phyloP scores from a whole-genome alignment of 1,284 basidiomycete genomes.

The Macrocystidia cucumis region DNA sequence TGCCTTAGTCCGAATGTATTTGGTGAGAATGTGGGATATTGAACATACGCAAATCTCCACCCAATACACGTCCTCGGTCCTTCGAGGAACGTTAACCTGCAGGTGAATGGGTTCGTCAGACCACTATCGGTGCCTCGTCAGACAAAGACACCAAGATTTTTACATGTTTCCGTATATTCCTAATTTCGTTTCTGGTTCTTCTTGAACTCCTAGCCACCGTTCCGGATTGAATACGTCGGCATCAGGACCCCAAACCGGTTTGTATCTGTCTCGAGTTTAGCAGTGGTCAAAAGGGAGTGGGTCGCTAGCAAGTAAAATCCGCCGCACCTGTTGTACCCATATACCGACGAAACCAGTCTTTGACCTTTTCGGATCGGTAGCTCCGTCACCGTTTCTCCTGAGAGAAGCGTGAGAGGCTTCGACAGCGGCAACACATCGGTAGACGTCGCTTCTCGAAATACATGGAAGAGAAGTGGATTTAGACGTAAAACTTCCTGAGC shows the following conservation, averaged over 20 bases:
- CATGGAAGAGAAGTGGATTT: slow-evolving; percentile 24
- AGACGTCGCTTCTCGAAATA: slow-evolving; percentile 23
- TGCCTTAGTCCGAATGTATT: not conserved
- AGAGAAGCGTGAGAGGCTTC: slow-evolving; percentile 26
- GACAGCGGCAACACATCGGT: slow-evolving; percentile 39
- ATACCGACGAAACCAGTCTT: slow-evolving; percentile 26
- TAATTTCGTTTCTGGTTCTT: slow-evolving; percentile 15
- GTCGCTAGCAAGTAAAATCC: not conserved
- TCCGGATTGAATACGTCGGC: slow-evolving; percentile 42
- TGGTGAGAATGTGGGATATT: not conserved
- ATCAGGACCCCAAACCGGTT: slow-evolving; percentile 41
- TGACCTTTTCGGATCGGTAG: slow-evolving; percentile 29
- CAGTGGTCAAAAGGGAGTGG: slow-evolving; percentile 22
- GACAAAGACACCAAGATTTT: not conserved
- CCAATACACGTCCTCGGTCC: not conserved
- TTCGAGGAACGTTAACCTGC: slow-evolving; percentile 36
- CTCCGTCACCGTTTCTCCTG: slow-evolving; percentile 25
- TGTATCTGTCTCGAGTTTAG: slow-evolving; percentile 19
- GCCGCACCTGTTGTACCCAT: slow-evolving; percentile 33
- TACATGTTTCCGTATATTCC: slow-evolving; percentile 45
- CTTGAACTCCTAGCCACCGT: slow-evolving; percentile 33
- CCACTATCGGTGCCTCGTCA: too few relatives aligned
- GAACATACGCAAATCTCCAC: slow-evolving; percentile 8
- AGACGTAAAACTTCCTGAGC: slow-evolving; percentile 31
- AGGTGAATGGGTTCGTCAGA: not conserved